phyloP scores from a whole-genome alignment of 2,329 filamentous ascomycete genomes.

The Pseudogymnoascus sp. region DNA sequence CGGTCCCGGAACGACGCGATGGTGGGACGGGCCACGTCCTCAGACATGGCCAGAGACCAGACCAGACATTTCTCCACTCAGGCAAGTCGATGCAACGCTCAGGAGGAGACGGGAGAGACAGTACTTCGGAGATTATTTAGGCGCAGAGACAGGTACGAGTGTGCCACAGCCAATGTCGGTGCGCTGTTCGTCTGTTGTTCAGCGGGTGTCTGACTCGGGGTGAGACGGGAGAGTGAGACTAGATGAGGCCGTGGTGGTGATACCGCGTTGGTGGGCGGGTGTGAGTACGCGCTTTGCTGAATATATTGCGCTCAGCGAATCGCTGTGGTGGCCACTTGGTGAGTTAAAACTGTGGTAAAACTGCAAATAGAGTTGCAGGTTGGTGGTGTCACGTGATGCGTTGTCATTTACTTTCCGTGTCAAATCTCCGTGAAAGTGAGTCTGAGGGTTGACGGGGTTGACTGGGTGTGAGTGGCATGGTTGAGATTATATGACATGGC shows the following conservation, averaged over 20 bases:
- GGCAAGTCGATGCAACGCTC: not conserved
- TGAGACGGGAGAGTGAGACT: not conserved
- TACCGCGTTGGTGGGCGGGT: not conserved
- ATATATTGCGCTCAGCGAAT: not conserved
- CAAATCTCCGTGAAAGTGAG: not conserved
- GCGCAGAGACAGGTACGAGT: not conserved
- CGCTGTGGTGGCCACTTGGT: not conserved
- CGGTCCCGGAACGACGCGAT: not conserved
- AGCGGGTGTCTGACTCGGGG: not conserved
- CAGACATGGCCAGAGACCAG: not conserved
- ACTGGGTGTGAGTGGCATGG: not conserved
- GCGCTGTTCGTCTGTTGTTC: not conserved
- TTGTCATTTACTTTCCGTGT: not conserved
- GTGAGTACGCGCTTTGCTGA: not conserved
- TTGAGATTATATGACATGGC: not conserved
- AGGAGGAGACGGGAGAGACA: not conserved
- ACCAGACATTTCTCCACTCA: not conserved
- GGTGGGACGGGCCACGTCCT: not conserved
- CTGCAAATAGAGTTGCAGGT: not conserved
- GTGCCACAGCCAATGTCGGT: not conserved
- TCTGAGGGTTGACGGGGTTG: not conserved
- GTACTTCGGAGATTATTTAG: not conserved
- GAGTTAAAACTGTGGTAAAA: not conserved
- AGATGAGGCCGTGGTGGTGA: not conserved
- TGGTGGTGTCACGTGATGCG: not conserved